Evolutionary conservation across 441 rosid species (phyloP).

Genomic region (Euphorbia corollata): DNA sequence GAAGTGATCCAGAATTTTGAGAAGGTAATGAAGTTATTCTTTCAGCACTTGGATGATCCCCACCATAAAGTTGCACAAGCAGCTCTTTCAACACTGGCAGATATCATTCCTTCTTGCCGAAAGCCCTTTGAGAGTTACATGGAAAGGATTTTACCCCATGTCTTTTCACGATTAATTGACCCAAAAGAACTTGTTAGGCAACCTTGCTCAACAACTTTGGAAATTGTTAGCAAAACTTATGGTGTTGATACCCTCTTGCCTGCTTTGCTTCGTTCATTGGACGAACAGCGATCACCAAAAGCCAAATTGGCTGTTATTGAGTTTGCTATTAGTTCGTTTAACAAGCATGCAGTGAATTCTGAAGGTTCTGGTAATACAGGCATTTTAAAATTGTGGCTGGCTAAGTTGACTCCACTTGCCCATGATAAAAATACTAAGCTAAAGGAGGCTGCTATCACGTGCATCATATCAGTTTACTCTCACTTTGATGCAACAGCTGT

Average conservation of each 20-base stretch:
- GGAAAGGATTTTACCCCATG: conserved; percentile 95
- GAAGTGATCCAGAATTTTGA: conserved; percentile 87
- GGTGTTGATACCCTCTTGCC: conserved; percentile 84
- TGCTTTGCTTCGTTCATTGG: conserved; percentile 89
- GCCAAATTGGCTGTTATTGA: conserved; percentile 98
- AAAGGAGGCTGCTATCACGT: conserved; percentile 85
- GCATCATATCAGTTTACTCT: conserved; percentile 88
- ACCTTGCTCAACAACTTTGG: conserved; percentile 78
- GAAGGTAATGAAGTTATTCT: conserved; percentile 96
- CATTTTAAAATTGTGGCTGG: conserved; percentile 87
- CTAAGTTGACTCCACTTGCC: conserved; percentile 72
- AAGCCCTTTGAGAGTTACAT: conserved; percentile 94
- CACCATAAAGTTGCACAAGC: conserved; percentile 99
- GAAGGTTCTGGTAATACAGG: conserved; percentile 84
- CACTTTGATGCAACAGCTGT: conserved; percentile 83
- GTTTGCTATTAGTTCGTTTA: conserved; percentile 78
- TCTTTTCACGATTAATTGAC: conserved; percentile 88
- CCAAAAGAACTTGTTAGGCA: conserved; percentile 95
- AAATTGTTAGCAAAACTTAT: conserved; percentile 84
- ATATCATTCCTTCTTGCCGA: conserved; percentile 82
- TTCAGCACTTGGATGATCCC: conserved; percentile 97
- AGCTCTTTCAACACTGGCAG: conserved; percentile 89
- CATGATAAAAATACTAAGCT: conserved; percentile 89
- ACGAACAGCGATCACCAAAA: conserved; percentile 98
- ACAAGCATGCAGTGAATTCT: conserved; percentile 59